Evolutionary conservation across 2,329 filamentous ascomycete species (phyloP), one percentile per base, ranked within the genome.

Genomic region (Xylariomycetidae sp.): DNA sequence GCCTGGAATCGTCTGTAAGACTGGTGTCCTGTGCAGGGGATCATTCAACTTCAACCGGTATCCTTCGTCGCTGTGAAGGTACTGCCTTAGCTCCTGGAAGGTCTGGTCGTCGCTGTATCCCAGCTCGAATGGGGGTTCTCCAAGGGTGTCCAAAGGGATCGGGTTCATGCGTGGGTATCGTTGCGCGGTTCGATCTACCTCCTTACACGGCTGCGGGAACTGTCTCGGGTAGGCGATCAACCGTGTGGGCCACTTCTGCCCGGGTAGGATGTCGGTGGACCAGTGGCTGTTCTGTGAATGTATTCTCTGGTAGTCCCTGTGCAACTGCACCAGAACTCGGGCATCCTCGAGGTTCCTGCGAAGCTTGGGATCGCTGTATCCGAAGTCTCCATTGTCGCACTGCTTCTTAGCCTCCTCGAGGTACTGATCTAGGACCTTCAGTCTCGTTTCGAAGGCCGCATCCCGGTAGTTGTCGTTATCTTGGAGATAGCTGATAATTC

Each of bases 391-490:
- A 11, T 29, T 30, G 15, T 48, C 37, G 37, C 57, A 52, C 1
- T 34, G 27, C 9, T 40, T 23, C 9, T 52, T 27, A 15, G 51
- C 51, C 12, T 49, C 44, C 4, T 54, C 33, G 17, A 72, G 51
- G 45, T 70, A 72, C 16, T 57, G 46, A 13, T 48, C 45, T 10
- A 68, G 48, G 35, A 60, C 16, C 11, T 31, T 25, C 5, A 53
- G 29, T 20, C 32, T 49, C 5, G 11, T 8, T 5, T 29, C 6
- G 46, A 46, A 56, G 27, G 56, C 42, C 2, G 56, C 27, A 36
- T 60, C 62, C 12, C 65, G 60, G 36, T 67, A 60, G 5, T 53
- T 45, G 41, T 77, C 69, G 40, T 70, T 63, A 18, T 73, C 68
- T 4, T 61, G 48, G 15, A 78, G 63, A 40, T 72, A 77, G 41